Conservation (phyloP, 257 asterid genomes). For the Fraxinus americana region DNA sequence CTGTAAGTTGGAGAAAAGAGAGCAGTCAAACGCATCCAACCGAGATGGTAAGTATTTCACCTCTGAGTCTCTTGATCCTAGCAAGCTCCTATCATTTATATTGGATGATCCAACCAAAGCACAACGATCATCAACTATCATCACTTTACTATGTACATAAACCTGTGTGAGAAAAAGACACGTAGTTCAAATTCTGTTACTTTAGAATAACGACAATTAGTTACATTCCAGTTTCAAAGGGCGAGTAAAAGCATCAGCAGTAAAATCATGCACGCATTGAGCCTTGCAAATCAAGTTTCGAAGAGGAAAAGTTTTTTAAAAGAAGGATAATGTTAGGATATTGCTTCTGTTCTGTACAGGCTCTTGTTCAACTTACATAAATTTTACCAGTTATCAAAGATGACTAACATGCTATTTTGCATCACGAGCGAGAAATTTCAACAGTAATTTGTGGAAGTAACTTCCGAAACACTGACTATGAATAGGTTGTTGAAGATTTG, state of each 20-base stretch:
- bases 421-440: not conserved
- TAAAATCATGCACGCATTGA: not conserved
- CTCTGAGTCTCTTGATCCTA: conserved; percentile 98
- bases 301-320: not conserved
- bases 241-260: not conserved
- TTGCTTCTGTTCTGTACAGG: not conserved
- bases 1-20: conserved; percentile 8
- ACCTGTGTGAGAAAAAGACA: conserved; percentile 46
- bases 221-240: not conserved
- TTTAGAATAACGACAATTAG: not conserved
- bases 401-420: not conserved
- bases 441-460: not conserved
- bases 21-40: conserved; percentile 3
- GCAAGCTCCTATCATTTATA: conserved; percentile 92
- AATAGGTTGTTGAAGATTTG: conserved; percentile 2
- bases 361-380: not conserved
- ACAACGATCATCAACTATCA: conserved; percentile 85
- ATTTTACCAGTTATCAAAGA: not conserved
- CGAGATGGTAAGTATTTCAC: conserved; percentile 38
- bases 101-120: conserved; percentile 87
- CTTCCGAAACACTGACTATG: not conserved
- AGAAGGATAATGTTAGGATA: not conserved
- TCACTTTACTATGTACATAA: conserved; percentile 94
- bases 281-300: not conserved
- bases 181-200: conserved; percentile 6